Evolutionary conservation across 495 filamentous ascomycete species (phyloP), one percentile per base, ranked within the genome.

Genomic region (Penicillium daleae): DNA sequence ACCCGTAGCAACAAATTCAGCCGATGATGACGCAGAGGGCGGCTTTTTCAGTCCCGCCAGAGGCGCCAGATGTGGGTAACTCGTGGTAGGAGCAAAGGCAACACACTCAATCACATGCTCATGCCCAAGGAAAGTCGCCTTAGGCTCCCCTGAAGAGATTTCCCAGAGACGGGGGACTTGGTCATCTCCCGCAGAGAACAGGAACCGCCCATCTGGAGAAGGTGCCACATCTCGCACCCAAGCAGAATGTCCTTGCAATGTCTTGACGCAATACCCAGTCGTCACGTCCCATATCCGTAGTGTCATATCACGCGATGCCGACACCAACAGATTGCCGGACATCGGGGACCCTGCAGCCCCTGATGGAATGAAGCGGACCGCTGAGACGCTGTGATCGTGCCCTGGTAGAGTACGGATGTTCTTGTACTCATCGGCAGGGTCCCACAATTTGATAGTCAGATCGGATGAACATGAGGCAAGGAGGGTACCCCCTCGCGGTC

Each of bases 361-460:
- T 15, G 89, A 90, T 17, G 94, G 92, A 29, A 98, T 88, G 72
- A 97, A 97, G 5, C 92, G 88, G 3, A 97, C 88, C 7, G 91
- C 88, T 59, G 88, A 92, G 55, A 97, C 91, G 58, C 87, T 92
- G 71, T 98, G 94, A 67, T 98, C 93, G 73, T 97, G 93, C 10
- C 93, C 93, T 3, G 89, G 89, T 4, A 97, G 83, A 0, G 92
- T 97, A 35, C 93, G 86, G 59, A 96, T 92, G 68, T 97, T 96
- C 66, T 95, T 94, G 76, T 97, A 97, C 31, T 93, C 91, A 68
- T 97, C 90, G 24, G 83, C 86, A 4, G 93, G 93, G 62, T 98
- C 92, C 93, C 93, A 98, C 4, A 98, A 74, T 72, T 97, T 98
- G 78, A 97, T 96, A 3, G 92, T 96, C 7, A 97, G 78, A 67